phyloP scores from a whole-genome alignment of 2,329 filamentous ascomycete genomes.

The Sporothrix globosa region DNA sequence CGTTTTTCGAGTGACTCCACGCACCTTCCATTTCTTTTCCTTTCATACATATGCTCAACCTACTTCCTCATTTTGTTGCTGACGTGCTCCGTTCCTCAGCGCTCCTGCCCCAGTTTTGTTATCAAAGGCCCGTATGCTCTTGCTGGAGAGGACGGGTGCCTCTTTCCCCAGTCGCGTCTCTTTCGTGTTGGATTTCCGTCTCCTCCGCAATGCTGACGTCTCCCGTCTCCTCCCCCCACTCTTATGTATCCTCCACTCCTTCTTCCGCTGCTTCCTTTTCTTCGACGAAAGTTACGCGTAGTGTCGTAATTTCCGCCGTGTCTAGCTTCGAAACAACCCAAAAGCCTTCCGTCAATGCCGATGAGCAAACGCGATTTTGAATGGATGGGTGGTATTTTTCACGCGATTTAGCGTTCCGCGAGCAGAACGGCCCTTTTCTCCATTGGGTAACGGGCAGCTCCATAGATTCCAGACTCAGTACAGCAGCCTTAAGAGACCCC shows the following conservation, averaged over 20 bases:
- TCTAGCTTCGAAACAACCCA: conserved; percentile 21
- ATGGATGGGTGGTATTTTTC: background rate
- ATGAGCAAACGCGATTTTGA: background rate
- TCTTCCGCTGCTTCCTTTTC: background rate
- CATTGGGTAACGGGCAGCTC: conserved; percentile 2
- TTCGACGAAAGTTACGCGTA: background rate
- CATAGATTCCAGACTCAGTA: background rate
- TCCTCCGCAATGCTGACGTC: background rate
- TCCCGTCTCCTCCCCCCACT: background rate
- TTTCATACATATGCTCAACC: background rate
- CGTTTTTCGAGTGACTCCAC: background rate
- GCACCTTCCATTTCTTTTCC: background rate
- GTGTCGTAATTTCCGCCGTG: conserved; percentile 25
- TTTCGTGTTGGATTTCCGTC: background rate
- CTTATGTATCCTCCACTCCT: background rate
- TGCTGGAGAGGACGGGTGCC: background rate
- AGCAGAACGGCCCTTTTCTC: background rate
- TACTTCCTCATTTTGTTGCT: background rate
- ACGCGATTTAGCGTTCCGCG: conserved; percentile 11
- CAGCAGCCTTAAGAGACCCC: no score
- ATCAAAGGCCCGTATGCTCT: background rate
- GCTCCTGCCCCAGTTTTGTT: background rate
- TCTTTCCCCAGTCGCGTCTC: background rate
- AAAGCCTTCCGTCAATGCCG: background rate
- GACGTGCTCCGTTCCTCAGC: background rate